Conservation (phyloP, 495 filamentous ascomycete genomes). For the Penicillium diatomitis region DNA sequence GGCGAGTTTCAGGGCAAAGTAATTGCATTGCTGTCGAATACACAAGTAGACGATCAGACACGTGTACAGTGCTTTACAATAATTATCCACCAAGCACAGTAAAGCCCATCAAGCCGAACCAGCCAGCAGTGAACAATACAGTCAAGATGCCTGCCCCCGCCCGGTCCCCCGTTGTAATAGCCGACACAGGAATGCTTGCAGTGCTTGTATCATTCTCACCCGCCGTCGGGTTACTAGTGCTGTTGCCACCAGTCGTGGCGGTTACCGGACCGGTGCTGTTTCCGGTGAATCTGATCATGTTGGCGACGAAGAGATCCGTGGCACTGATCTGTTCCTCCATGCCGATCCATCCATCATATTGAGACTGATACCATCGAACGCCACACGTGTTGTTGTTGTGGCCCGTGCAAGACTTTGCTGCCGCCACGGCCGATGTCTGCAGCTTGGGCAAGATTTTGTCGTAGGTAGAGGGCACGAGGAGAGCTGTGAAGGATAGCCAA, state of each 20-base stretch:
- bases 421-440: conserved; percentile 55
- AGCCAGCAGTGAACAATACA: conserved; percentile 36
- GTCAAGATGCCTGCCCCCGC: conserved; percentile 62
- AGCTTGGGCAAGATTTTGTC: conserved; percentile 56
- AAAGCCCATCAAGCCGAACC: conserved; percentile 25
- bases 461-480: conserved; percentile 55
- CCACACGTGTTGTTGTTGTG: conserved; percentile 61
- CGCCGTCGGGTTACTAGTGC: conserved; percentile 25
- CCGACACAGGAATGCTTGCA: conserved; percentile 3
- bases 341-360: conserved; percentile 56
- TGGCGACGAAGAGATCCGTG: conserved; percentile 45
- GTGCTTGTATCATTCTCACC: conserved; percentile 23
- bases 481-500: conserved; percentile 67
- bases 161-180: conserved; percentile 47
- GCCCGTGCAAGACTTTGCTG: conserved; percentile 58
- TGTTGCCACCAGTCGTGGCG: conserved; percentile 17
- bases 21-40: no score
- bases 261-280: conserved; percentile 18
- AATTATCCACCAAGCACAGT: conserved; percentile 11
- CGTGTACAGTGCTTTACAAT: background rate
- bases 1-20: no score
- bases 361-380: conserved; percentile 53
- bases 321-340: conserved; percentile 47
- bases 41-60: background rate
- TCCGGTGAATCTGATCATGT: conserved; percentile 18